Evolutionary conservation across 2,329 filamentous ascomycete species (phyloP).

Genomic region (Colletotrichum sp.): DNA sequence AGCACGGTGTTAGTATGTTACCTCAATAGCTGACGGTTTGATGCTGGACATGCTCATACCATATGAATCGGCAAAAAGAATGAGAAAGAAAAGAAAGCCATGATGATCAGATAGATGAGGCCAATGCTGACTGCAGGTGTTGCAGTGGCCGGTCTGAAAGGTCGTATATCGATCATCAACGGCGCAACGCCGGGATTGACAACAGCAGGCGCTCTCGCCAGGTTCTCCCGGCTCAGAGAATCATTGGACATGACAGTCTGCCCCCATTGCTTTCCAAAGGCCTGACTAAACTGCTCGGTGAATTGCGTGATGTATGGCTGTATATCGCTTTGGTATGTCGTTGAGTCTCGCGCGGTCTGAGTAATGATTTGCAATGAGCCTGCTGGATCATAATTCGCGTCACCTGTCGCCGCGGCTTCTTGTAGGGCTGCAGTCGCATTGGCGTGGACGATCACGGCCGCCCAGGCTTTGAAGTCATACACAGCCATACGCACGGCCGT

Average conservation of each 20-base stretch:
- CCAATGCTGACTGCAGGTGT: slow-evolving; percentile 67
- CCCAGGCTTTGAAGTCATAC: slow-evolving; percentile 64
- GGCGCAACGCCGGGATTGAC: slow-evolving; percentile 36
- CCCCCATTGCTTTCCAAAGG: slow-evolving; percentile 54
- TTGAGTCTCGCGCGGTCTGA: slow-evolving; percentile 61
- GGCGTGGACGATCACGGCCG: slow-evolving; percentile 65
- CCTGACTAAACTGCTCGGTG: slow-evolving; percentile 47
- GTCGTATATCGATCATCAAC: slow-evolving; percentile 56
- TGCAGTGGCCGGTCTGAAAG: slow-evolving; percentile 59
- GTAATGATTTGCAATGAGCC: slow-evolving; percentile 63
- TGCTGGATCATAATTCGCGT: slow-evolving; percentile 63
- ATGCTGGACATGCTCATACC: too few species aligned
- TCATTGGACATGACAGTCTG: slow-evolving; percentile 43
- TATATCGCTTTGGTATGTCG: slow-evolving; percentile 58
- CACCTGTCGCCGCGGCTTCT: slow-evolving; percentile 57
- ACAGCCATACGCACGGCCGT: slow-evolving; percentile 61
- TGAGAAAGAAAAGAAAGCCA: slow-evolving; percentile 69
- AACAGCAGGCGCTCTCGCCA: slow-evolving; percentile 30
- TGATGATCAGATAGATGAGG: slow-evolving; percentile 71
- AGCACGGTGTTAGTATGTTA: too few species aligned
- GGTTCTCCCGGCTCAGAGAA: slow-evolving; percentile 32
- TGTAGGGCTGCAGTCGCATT: slow-evolving; percentile 66
- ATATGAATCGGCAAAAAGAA: slow-evolving; percentile 70
- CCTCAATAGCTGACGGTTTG: too few species aligned
- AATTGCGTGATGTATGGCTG: slow-evolving; percentile 53